Evolutionary conservation across 2,329 filamentous ascomycete species (phyloP), one percentile per base, ranked within the genome.

Genomic region (Fusarium stilboides): DNA sequence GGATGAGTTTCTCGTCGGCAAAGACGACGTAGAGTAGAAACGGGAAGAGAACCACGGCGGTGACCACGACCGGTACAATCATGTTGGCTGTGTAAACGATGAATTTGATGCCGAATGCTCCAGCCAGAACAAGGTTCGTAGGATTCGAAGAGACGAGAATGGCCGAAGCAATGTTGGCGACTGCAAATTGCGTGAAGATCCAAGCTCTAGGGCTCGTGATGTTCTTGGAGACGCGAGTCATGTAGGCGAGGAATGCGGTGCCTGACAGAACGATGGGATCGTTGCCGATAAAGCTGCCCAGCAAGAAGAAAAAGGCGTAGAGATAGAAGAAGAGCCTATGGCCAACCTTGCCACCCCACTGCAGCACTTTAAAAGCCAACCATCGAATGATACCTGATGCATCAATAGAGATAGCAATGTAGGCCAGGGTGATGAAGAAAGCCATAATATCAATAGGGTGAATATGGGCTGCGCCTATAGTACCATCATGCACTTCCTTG

Each of bases 81-180:
- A 93, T 91, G 74, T 93, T 92, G n/a, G 89, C 91, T 0, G 91
- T 93, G 74, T 93, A 93, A 40, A 87, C 83, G 74, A 93, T 87
- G 76, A 93, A 93, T 51, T 86, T 90, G 80, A 93, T 90, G 5
- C 86, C 74, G 73, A 93, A 93, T 3, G 91, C 91, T 6, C 91
- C 91, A 0, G 91, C 90, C 1, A 93, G 84, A 1, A 93, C 91
- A 9, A 93, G 84, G 57, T 94, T 94, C 4, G 92, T 93, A 0
- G 92, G 92, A 62, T 94, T 94, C 0, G 91, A 93, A 0, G 91
- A 93, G 12, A 94, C 92, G 14, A 94, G 82, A 24, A 93, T 92
- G 1, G 92, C 91, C 0, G 91, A 93, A 3, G 88, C 89, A 47
- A 93, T 91, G 65, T 93, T 93, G 52, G 91, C 91, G 2, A 92